Evolutionary conservation across 2,329 filamentous ascomycete species (phyloP).

Genomic region (Talaromyces sp.): DNA sequence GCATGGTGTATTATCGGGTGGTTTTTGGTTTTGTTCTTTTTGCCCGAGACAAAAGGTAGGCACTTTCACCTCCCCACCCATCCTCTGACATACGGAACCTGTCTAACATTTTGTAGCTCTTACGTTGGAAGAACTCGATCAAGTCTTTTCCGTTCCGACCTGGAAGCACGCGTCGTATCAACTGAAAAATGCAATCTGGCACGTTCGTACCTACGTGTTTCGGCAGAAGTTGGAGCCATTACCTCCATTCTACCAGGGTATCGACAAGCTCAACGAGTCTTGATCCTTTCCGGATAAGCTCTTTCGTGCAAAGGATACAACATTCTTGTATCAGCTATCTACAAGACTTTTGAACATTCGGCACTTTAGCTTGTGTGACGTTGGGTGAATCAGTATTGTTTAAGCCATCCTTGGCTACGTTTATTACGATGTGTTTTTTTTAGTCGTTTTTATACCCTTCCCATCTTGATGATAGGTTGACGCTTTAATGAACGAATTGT

Average conservation of each 20-base stretch:
- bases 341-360: background rate
- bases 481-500: background rate
- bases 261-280: slow-evolving; percentile 23
- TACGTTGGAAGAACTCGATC: slow-evolving; percentile 48
- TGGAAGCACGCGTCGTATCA: slow-evolving; percentile 42
- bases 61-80: background rate
- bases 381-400: background rate
- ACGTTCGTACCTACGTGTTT: slow-evolving; percentile 39
- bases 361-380: background rate
- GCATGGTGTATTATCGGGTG: slow-evolving; percentile 54
- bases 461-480: background rate
- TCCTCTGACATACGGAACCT: background rate
- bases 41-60: slow-evolving; percentile 49
- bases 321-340: background rate
- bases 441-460: slow-evolving; percentile 1
- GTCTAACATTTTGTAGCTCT: slow-evolving; percentile 25
- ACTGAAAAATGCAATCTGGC: slow-evolving; percentile 38
- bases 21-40: slow-evolving; percentile 50
- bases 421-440: background rate
- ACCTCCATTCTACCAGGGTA: slow-evolving; percentile 33
- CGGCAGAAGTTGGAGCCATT: slow-evolving; percentile 36
- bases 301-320: background rate
- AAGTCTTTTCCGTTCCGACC: slow-evolving; percentile 53
- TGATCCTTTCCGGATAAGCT: background rate
- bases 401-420: background rate